phyloP scores from a whole-genome alignment of 345 rosid species.

The Hibiscus trionum region DNA sequence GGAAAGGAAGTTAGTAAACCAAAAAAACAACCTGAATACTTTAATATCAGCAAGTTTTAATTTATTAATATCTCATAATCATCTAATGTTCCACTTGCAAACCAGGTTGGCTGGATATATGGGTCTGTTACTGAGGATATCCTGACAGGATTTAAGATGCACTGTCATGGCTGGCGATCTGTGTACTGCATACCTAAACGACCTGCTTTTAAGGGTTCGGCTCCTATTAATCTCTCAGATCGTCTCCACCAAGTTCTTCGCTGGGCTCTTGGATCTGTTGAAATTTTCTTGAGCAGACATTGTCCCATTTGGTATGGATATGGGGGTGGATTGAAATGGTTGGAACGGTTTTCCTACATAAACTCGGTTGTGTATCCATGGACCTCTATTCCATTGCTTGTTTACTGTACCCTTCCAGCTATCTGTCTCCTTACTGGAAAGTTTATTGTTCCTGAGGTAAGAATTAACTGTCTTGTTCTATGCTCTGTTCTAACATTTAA shows the following conservation, averaged over 20 bases:
- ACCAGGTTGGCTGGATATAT: constrained; percentile 92
- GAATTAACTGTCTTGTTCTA: background rate
- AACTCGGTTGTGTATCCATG: constrained; percentile 92
- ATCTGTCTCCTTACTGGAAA: constrained; percentile 90
- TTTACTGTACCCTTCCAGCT: constrained; percentile 88
- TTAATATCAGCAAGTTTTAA: background rate
- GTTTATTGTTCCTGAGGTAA: constrained; percentile 97
- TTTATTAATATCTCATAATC: constrained; percentile 1
- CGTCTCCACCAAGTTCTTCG: constrained; percentile 95
- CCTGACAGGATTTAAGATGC: constrained; percentile 94
- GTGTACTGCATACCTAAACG: constrained; percentile 89
- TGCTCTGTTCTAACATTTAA: background rate
- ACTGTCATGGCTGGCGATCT: constrained; percentile 98
- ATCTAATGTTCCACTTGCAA: constrained; percentile 5
- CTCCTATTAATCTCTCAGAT: constrained; percentile 90
- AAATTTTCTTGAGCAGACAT: constrained; percentile 90
- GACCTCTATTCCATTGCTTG: constrained; percentile 82
- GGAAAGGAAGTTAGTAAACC: constrained; percentile 77
- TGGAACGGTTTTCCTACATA: constrained; percentile 89
- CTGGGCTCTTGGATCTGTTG: constrained; percentile 98
- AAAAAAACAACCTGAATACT: background rate
- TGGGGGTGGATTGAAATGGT: constrained; percentile 92
- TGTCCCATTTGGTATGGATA: constrained; percentile 98
- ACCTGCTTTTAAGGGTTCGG: constrained; percentile 90
- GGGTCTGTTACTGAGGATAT: constrained; percentile 96